Evolutionary conservation across 2,329 filamentous ascomycete genomes (phyloP).

Genomic region (Ophiostoma ulmi): DNA sequence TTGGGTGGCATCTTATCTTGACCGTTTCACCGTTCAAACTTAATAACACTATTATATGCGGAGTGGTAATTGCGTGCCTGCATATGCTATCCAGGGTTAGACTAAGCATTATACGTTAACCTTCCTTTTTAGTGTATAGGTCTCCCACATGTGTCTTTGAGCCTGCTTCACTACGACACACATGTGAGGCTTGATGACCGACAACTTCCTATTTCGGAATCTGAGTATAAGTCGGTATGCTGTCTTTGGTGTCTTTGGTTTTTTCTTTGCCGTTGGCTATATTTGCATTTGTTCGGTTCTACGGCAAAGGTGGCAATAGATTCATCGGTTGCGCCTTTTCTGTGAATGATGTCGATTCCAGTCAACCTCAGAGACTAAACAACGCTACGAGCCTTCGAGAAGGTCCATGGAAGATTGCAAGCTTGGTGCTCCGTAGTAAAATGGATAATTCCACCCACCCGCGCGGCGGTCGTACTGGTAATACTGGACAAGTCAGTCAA

Average conservation of each 20-base stretch:
- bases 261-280: not conserved
- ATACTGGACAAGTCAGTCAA: not conserved
- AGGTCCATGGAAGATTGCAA: conserved; percentile 23
- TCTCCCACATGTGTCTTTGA: not conserved
- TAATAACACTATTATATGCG: conserved; percentile 3
- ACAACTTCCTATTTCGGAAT: not conserved
- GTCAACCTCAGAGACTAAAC: not conserved
- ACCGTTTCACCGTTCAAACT: conserved; percentile 5
- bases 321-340: not conserved
- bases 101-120: not conserved
- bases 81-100: not conserved
- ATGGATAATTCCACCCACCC: conserved; percentile 1
- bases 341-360: not conserved
- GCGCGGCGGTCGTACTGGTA: not conserved
- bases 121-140: not conserved
- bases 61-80: not conserved
- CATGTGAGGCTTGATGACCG: not conserved
- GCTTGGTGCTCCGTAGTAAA: conserved; percentile 4
- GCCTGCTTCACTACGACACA: not conserved
- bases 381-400: conserved; percentile 21
- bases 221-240: not conserved
- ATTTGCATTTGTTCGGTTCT: not conserved
- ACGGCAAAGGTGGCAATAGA: not conserved
- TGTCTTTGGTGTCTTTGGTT: not conserved
- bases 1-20: conserved; percentile 1